Conservation (phyloP, 2,329 filamentous ascomycete genomes). For the Fusarium decemcellulare region DNA sequence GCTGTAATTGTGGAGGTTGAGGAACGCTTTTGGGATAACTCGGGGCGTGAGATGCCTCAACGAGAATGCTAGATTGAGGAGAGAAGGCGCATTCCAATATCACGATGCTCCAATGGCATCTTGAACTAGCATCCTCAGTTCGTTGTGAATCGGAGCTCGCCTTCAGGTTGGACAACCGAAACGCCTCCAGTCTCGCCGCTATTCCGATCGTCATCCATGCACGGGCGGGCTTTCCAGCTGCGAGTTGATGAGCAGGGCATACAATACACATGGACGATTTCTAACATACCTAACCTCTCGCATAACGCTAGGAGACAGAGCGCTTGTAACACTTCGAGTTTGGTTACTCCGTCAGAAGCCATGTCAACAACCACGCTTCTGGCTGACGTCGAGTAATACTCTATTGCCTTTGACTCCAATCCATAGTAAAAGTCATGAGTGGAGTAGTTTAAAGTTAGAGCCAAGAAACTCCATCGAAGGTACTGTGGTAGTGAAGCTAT, state of each 20-base stretch:
- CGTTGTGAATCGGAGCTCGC: neutral
- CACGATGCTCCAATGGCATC: constrained; percentile 41
- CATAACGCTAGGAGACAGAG: constrained; percentile 40
- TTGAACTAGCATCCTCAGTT: constrained; percentile 10
- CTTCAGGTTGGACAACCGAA: constrained; percentile 17
- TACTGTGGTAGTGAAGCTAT: constrained; percentile 33
- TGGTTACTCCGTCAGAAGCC: constrained; percentile 20
- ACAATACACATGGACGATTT: fast-evolving
- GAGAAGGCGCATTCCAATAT: constrained; percentile 35
- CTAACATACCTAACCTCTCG: constrained; percentile 33
- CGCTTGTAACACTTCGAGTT: constrained; percentile 35
- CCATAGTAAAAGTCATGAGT: constrained; percentile 37
- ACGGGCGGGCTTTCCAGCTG: constrained; percentile 33
- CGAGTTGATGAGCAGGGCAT: fast-evolving
- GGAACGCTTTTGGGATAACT: constrained; percentile 34
- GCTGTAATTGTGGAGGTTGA: constrained; percentile 15
- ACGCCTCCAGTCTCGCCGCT: constrained; percentile 33
- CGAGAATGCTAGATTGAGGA: constrained; percentile 14
- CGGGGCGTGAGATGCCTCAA: constrained; percentile 2
- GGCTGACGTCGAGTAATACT: constrained; percentile 36
- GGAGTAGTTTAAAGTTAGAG: constrained; percentile 24
- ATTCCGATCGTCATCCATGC: constrained; percentile 46
- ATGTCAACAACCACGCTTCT: constrained; percentile 37
- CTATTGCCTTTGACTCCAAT: constrained; percentile 32
- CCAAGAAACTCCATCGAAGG: constrained; percentile 39